phyloP scores from a whole-genome alignment of 2,329 filamentous ascomycete genomes.

The Sporothrix variecibatus region DNA sequence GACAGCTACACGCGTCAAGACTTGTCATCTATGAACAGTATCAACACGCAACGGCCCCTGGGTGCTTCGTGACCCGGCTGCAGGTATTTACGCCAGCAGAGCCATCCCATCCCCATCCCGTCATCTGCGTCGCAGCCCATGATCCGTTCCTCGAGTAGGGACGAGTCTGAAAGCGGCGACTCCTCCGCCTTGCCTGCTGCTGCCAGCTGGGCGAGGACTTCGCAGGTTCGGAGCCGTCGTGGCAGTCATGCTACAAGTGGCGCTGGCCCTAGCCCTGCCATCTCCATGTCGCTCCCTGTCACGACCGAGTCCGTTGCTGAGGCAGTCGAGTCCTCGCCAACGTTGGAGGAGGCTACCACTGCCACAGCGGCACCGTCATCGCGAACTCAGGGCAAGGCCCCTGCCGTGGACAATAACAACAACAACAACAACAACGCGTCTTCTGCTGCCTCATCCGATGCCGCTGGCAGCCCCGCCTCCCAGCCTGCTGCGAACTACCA shows the following conservation, averaged over 20 bases:
- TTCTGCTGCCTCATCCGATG: background rate
- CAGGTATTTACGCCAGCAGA: constrained; percentile 57
- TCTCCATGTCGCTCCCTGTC: constrained; percentile 60
- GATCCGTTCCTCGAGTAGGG: constrained; percentile 75
- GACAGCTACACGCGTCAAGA: constrained; percentile 96
- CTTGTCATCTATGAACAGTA: constrained; percentile 89
- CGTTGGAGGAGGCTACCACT: constrained; percentile 36
- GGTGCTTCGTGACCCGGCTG: constrained; percentile 54
- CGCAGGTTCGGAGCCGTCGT: constrained; percentile 65
- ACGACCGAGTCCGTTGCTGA: constrained; percentile 54
- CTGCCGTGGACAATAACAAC: background rate
- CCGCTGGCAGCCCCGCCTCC: background rate
- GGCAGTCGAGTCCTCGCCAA: constrained; percentile 41
- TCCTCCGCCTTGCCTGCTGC: constrained; percentile 89
- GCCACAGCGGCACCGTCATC: background rate
- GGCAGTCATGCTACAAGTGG: constrained; percentile 81
- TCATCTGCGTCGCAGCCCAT: constrained; percentile 56
- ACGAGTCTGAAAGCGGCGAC: constrained; percentile 73
- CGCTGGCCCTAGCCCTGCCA: constrained; percentile 78
- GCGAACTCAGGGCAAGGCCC: constrained; percentile 25
- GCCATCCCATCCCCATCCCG: constrained; percentile 41
- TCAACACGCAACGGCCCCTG: constrained; percentile 73
- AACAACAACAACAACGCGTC: background rate
- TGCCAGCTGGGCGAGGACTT: constrained; percentile 84
- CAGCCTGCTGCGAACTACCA: background rate